Evolutionary conservation across 257 asterid species (phyloP).

Genomic region (Fraxinus americana): DNA sequence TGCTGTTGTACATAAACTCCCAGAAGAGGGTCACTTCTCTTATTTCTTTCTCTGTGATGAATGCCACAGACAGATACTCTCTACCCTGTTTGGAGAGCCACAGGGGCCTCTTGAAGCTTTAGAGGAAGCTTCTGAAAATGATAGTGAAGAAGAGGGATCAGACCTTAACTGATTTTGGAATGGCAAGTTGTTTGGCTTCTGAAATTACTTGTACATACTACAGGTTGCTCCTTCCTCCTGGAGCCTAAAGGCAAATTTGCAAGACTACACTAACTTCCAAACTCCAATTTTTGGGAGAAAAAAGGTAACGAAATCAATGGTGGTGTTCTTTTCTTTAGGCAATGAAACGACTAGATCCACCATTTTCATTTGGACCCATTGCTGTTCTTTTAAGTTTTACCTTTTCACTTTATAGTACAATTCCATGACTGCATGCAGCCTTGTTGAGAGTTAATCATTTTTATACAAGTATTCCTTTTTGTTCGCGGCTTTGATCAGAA

Average conservation of each 20-base stretch:
- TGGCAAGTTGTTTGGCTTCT: constrained; percentile 24
- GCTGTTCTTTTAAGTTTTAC: not conserved
- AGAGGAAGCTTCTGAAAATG: constrained; percentile 40
- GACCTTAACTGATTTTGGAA: constrained; percentile 24
- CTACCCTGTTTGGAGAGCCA: constrained; percentile 72
- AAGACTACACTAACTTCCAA: constrained; percentile 24
- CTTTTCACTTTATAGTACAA: not conserved
- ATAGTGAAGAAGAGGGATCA: constrained; percentile 33
- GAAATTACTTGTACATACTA: constrained; percentile 39
- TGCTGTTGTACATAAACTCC: constrained; percentile 68
- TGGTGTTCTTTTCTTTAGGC: not conserved
- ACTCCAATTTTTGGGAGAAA: constrained; percentile 28
- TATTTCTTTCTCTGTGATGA: constrained; percentile 68
- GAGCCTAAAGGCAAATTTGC: constrained; percentile 25
- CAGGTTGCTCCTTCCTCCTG: constrained; percentile 26
- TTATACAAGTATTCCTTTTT: not conserved
- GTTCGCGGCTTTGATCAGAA: not conserved
- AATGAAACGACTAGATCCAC: not conserved
- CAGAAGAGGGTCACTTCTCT: constrained; percentile 88
- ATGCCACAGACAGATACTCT: constrained; percentile 68
- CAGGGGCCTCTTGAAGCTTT: constrained; percentile 54
- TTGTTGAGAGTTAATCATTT: not conserved
- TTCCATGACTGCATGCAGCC: not conserved
- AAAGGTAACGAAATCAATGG: constrained; percentile 19
- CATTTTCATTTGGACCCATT: not conserved